Base-by-base conservation (phyloP, 1,139 yeast genomes). In the Nakaseomyces bracarensis region DNA sequence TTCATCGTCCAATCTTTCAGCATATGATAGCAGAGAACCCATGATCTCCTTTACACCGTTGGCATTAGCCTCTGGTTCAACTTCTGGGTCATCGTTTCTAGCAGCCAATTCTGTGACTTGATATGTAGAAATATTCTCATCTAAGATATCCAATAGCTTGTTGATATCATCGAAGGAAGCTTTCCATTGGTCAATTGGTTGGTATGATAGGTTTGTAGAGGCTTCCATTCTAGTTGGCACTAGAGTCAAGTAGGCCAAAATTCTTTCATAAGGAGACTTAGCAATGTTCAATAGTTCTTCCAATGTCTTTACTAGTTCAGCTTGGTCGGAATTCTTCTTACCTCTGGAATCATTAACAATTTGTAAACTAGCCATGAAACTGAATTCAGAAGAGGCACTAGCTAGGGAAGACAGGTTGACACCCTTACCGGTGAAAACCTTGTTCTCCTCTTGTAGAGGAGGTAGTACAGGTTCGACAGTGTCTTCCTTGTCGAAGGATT, bases 1-100 rank as follows among this genome's bases (percentile, higher is more conserved):
- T 68, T 93, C 99, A 59, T 91, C 97, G 62, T 89, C 96, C 52
- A 93, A 74, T 65, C 97, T 79, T 68, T 91, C 98, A 49, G 89
- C 83, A 49, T 83, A 75, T 13, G 96, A 80, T 40, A 85, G 77
- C 43, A 91, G 70, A 30, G 95, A 84, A 37, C 98, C 98, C 50
- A 82, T 74, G 45, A 93, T 74, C 52, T 76, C 79, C 60, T 75
- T 77, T 48, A 82, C 70, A 46, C 96, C 96, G n/a, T 60, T 55
- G 19, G 67, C 56, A 53, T 81, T 76, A 22, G 82, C 72, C 49
- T 72, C 72, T 44, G 96, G 93, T 59, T 79, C 85, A 47, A 71
- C 70, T 55, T 86, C 95, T 48, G 86, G 68, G 55, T 82, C 94
- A 61, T 89, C 96, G 43, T 84, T 79, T 46, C 79, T 71, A 16